A percentile compares a stretch with the other conserved stretches of the same genome.
Evolutionary conservation across 163 green algal genomes (phyloP).

Genomic region (Trebouxia gelatinosa): DNA sequence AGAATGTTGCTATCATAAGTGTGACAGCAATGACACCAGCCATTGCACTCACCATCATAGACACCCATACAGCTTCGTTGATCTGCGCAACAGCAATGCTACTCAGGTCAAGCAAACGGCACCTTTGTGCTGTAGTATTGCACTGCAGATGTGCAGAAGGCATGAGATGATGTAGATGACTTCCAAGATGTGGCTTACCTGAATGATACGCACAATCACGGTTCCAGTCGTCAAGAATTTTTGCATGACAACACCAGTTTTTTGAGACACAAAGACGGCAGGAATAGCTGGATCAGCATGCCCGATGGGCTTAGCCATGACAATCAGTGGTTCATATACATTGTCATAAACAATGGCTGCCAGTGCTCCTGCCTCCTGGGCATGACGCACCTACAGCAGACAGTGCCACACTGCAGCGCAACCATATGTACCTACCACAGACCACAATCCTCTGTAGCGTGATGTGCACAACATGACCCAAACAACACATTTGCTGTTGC

Average conservation of each 20-base stretch:
- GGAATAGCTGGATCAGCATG: constrained; percentile 72
- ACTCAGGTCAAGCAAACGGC: too few relatives aligned
- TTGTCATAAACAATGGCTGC: constrained; percentile 83
- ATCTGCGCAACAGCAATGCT: not conserved
- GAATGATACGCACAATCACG: constrained; percentile 57
- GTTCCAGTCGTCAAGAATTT: constrained; percentile 56
- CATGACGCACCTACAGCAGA: constrained; percentile 65
- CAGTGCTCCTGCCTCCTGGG: constrained; percentile 65
- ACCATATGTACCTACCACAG: not conserved
- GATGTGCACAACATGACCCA: not conserved
- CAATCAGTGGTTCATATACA: constrained; percentile 68
- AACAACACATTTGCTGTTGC: not conserved
- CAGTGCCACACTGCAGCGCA: not conserved
- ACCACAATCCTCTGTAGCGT: not conserved
- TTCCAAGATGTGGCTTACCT: constrained; percentile 41
- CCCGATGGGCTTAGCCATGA: constrained; percentile 76
- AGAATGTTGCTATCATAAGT: constrained; percentile 77
- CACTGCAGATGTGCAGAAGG: not conserved
- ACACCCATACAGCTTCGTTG: constrained; percentile 55
- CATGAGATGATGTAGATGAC: not conserved
- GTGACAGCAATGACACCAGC: constrained; percentile 75
- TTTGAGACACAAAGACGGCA: constrained; percentile 76
- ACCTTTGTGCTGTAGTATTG: not conserved
- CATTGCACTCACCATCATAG: constrained; percentile 66
- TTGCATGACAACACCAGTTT: constrained; percentile 68